Evolutionary conservation across 257 asterid species (phyloP).

Genomic region (Datura wrightii): DNA sequence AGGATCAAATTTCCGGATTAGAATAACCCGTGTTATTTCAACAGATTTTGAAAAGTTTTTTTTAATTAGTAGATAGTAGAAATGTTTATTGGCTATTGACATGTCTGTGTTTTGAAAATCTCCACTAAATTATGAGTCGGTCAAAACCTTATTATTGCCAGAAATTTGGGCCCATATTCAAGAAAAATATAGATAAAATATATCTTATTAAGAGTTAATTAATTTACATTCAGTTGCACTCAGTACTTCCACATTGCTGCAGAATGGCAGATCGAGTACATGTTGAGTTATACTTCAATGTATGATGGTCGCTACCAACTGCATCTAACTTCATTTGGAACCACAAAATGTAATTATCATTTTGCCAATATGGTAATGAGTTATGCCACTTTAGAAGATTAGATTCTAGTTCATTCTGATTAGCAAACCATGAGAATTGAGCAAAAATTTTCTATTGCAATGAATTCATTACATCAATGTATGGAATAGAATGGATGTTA

Average conservation of each 20-base stretch:
- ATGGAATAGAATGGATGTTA: not conserved
- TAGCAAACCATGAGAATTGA: not conserved
- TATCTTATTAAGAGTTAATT: not conserved
- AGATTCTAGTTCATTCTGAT: no score
- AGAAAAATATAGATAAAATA: not conserved
- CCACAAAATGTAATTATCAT: not conserved
- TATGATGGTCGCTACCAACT: not conserved
- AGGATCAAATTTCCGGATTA: not conserved
- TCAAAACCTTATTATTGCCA: not conserved
- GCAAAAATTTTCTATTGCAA: not conserved
- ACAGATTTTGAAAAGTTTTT: not conserved
- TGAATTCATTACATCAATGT: not conserved
- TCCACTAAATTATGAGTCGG: not conserved
- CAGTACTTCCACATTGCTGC: not conserved
- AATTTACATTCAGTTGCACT: not conserved
- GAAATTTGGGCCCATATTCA: not conserved
- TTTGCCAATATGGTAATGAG: no score
- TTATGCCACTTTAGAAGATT: no score
- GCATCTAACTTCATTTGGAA: not conserved
- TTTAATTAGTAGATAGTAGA: no score
- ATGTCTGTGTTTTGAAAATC: not conserved
- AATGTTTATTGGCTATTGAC: not conserved
- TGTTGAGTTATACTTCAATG: not conserved
- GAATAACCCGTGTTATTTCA: not conserved
- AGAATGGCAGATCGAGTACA: not conserved